Conservation (phyloP, 768 basidiomycete genomes). For the Russula vinacea region DNA sequence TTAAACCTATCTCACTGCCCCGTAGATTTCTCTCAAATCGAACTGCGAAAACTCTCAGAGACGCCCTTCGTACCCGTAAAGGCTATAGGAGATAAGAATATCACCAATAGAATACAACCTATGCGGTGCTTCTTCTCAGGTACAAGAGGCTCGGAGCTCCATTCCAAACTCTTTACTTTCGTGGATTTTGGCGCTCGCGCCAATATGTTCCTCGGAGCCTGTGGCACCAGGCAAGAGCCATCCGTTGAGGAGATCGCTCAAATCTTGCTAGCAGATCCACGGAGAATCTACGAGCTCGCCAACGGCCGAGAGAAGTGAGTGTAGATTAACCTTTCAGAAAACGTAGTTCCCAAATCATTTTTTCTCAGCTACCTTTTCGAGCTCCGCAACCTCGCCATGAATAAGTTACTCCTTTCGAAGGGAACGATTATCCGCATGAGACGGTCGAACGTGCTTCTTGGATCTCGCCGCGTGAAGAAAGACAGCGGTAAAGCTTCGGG, state of each 20-base stretch:
- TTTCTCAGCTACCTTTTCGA: slow-evolving; percentile 70
- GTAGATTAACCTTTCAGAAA: slow-evolving; percentile 1
- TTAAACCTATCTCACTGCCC: not conserved
- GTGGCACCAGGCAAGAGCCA: slow-evolving; percentile 86
- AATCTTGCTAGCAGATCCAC: slow-evolving; percentile 66
- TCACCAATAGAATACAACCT: slow-evolving; percentile 43
- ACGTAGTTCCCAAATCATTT: not conserved
- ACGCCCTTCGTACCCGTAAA: slow-evolving; percentile 65
- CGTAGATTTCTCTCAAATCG: slow-evolving; percentile 55
- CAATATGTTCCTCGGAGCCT: slow-evolving; percentile 80
- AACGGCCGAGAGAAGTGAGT: slow-evolving; percentile 66
- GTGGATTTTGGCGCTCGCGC: slow-evolving; percentile 83
- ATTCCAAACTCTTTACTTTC: slow-evolving; percentile 81
- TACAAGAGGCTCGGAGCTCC: slow-evolving; percentile 53
- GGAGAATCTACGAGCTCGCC: slow-evolving; percentile 65
- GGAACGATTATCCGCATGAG: slow-evolving; percentile 64
- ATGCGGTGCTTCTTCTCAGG: slow-evolving; percentile 67
- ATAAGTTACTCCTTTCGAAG: slow-evolving; percentile 50
- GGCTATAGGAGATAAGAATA: slow-evolving; percentile 34
- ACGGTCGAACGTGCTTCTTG: slow-evolving; percentile 67
- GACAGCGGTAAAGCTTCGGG: slow-evolving; percentile 33
- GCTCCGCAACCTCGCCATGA: slow-evolving; percentile 83
- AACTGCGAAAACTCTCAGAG: slow-evolving; percentile 56
- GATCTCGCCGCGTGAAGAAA: slow-evolving; percentile 56
- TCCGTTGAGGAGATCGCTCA: slow-evolving; percentile 77